Conservation (phyloP, 176 grass and related monocot genomes). For the Microstegium vimineum region DNA sequence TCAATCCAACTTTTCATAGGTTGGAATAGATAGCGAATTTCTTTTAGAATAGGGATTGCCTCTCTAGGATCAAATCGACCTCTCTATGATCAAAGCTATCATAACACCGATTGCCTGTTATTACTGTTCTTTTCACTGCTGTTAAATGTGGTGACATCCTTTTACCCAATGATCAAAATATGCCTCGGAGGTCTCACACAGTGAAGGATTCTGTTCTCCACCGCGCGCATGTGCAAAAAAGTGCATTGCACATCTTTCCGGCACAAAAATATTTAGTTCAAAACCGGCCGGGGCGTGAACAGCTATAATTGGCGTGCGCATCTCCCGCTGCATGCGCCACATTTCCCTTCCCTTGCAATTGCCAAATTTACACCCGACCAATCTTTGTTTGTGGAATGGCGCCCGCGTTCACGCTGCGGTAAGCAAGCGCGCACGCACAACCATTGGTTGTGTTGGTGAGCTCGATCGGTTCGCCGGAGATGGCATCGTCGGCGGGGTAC, state of each 20-base stretch:
- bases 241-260: neutral
- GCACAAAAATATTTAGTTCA: neutral
- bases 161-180: neutral
- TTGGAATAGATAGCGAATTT: too few species aligned
- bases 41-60: too few species aligned
- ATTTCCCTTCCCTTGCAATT: neutral
- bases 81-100: too few species aligned
- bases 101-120: too few species aligned
- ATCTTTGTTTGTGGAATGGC: neutral
- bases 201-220: neutral
- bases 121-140: too few species aligned
- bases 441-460: neutral
- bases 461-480: neutral
- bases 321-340: slow-evolving; percentile 21
- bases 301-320: slow-evolving; percentile 33
- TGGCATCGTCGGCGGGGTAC: slow-evolving; percentile 17
- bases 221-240: neutral
- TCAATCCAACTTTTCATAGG: too few species aligned
- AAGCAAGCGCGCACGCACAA: neutral
- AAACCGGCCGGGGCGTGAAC: neutral
- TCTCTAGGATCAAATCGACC: too few species aligned
- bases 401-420: neutral
- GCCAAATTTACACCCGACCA: slow-evolving; percentile 26
- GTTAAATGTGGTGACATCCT: neutral
- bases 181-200: neutral